Evolutionary conservation across 768 basidiomycete genomes (phyloP).

Genomic region (Rhodotorula babjevae): DNA sequence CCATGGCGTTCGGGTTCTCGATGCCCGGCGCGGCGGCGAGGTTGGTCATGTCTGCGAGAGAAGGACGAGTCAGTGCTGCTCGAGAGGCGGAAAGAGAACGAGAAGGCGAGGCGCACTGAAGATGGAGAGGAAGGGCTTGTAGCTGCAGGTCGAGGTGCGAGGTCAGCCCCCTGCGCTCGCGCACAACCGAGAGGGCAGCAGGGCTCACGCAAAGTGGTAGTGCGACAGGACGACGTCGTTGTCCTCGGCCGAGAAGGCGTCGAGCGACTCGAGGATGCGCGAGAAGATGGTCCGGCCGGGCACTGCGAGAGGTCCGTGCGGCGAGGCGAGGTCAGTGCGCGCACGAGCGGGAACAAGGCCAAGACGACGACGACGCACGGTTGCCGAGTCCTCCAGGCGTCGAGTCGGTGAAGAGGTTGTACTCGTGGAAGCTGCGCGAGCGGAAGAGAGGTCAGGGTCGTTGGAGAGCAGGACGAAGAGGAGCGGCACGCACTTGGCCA

Average conservation of each 20-base stretch:
- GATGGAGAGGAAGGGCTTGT: constrained; percentile 85
- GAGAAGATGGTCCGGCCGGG: constrained; percentile 74
- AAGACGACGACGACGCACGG: constrained; percentile 53
- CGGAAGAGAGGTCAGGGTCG: background rate
- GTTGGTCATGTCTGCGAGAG: constrained; percentile 57
- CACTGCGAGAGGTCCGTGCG: constrained; percentile 51
- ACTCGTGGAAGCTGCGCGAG: constrained; percentile 59
- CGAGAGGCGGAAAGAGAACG: background rate
- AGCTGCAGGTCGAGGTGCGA: constrained; percentile 42
- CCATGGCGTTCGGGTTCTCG: constrained; percentile 31
- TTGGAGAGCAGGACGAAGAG: background rate
- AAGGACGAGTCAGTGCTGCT: background rate
- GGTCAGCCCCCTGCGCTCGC: background rate
- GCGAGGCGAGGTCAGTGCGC: background rate
- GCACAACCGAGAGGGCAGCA: too few species aligned
- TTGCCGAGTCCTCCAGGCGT: constrained; percentile 66
- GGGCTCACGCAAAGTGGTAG: constrained; percentile 60
- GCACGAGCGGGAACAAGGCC: background rate
- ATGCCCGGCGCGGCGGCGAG: constrained; percentile 44
- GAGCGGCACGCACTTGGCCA: constrained; percentile 54
- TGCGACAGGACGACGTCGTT: constrained; percentile 74
- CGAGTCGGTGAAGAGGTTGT: constrained; percentile 61
- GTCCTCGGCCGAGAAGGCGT: constrained; percentile 70
- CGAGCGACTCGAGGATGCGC: constrained; percentile 65
- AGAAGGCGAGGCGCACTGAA: constrained; percentile 49